Base-by-base conservation (phyloP, 2,329 filamentous ascomycete species). In the Xylariaceae sp. region DNA sequence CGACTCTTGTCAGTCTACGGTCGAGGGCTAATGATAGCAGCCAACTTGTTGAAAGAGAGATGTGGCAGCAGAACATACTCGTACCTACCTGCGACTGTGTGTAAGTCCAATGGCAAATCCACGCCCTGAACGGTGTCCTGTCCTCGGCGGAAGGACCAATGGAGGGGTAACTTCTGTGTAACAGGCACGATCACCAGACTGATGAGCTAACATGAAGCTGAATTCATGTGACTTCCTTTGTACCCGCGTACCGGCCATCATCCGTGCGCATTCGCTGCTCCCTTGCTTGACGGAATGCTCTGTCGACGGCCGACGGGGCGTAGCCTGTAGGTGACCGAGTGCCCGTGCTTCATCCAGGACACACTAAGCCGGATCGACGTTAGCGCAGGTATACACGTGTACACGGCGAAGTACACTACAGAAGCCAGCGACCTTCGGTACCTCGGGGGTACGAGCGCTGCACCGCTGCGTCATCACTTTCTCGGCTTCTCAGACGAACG, bases 151-250 rank as follows among this genome's bases (percentile, higher is more conserved):
- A 55, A n/a, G 54, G 51, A 59, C 54, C 50, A 42, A 53, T 61
- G 48, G 55, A 58, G 56, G 51, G 56, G 56, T 58, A 58, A 8
- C 23, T 6, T 10, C 3, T 30, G 15, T 17, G 30, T 49, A 39
- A 23, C 49, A 23, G 34, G 23, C 23, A n/a, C 11, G 23, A 23
- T 23, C 49, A 51, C 30, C 49, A 51, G 49, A 34, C 49, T 23
- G 49, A 15, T 51, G 49, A 51, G 49, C 49, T 51, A 50, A 44
- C 47, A 53, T 56, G 47, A 49, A 49, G 51, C 59, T 42, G 54
- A 48, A 55, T 62, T 58, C 54, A 61, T 62, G 54, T 63, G 62
- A 63, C 35, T 52, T 52, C 34, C 42, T 6, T 18, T 9, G 47
- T 49, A 18, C 47, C 8, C 15, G 17, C 8, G 42, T 42, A 42